Percentiles rank a stretch among this genome's conserved stretches.
Conservation (phyloP, 495 filamentous ascomycete species). For the Rhypophila decipiens region DNA sequence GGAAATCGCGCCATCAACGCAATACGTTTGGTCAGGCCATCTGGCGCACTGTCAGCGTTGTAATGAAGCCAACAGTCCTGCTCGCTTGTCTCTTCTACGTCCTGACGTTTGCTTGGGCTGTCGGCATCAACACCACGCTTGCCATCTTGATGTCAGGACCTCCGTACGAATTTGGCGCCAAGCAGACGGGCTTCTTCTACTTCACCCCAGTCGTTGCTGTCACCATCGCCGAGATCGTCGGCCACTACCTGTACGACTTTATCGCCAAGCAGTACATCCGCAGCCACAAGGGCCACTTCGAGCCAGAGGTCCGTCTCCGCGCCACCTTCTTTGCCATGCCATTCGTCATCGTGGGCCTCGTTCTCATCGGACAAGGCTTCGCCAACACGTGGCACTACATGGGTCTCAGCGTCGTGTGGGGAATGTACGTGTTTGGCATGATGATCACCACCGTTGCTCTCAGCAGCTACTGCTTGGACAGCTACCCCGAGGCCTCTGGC, state of each 20-base stretch:
- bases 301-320: constrained; percentile 53
- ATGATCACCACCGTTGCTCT: constrained; percentile 60
- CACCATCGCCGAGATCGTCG: constrained; percentile 45
- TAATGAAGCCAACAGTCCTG: constrained; percentile 48
- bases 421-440: constrained; percentile 51
- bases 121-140: constrained; percentile 58
- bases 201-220: constrained; percentile 52
- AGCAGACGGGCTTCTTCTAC: constrained; percentile 55
- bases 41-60: constrained; percentile 37
- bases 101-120: constrained; percentile 53
- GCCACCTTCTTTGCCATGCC: constrained; percentile 44
- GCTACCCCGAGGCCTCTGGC: constrained; percentile 50
- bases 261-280: constrained; percentile 43
- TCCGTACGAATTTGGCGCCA: constrained; percentile 48
- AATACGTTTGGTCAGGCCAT: constrained; percentile 41
- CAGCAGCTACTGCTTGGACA: constrained; percentile 55
- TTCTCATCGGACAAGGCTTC: constrained; percentile 51
- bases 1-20: constrained; percentile 28
- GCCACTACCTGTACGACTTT: constrained; percentile 56
- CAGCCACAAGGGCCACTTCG: constrained; percentile 46
- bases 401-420: constrained; percentile 49
- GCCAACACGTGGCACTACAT: constrained; percentile 51
- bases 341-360: constrained; percentile 44
- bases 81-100: constrained; percentile 48
- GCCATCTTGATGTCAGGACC: constrained; percentile 49